A percentile compares a stretch with the other conserved stretches of the same genome.
Conservation (phyloP, 768 basidiomycete genomes). For the Gymnopilus dilepis region DNA sequence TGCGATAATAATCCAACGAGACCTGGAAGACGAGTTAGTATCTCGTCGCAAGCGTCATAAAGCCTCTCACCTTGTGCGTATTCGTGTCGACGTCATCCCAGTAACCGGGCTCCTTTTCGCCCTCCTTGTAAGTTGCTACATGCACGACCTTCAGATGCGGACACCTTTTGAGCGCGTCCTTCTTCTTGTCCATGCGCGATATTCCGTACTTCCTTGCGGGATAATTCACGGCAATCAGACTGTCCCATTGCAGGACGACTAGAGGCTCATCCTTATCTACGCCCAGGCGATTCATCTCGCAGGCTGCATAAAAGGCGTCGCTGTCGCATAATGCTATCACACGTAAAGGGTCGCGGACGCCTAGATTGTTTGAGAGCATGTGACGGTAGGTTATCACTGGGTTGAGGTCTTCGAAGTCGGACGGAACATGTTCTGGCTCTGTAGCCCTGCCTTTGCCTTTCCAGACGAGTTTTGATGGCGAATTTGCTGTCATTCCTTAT, state of each 20-base stretch:
- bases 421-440: conserved; percentile 27
- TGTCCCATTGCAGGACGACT: conserved; percentile 88
- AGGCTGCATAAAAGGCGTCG: conserved; percentile 85
- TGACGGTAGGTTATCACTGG: conserved; percentile 83
- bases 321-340: conserved; percentile 91
- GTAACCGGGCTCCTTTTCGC: conserved; percentile 86
- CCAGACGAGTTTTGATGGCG: conserved; percentile 37
- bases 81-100: conserved; percentile 88
- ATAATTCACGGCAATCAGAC: conserved; percentile 94
- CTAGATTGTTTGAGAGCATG: conserved; percentile 67
- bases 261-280: conserved; percentile 66
- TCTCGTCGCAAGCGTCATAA: not conserved
- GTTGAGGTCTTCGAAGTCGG: conserved; percentile 62
- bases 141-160: conserved; percentile 87
- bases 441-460: conserved; percentile 62
- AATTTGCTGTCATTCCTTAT: conserved; percentile 8
- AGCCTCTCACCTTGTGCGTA: conserved; percentile 82
- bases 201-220: conserved; percentile 93
- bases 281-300: conserved; percentile 83
- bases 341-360: conserved; percentile 77
- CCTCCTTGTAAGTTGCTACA: conserved; percentile 93
- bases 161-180: conserved; percentile 86
- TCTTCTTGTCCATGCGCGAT: conserved; percentile 84
- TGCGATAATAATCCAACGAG: conserved; percentile 90
- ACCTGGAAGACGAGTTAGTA: conserved; percentile 53